Percentiles rank a stretch among this genome's conserved stretches.
Conservation (phyloP, 1,284 basidiomycete species). For the Malassezia sympodialis region DNA sequence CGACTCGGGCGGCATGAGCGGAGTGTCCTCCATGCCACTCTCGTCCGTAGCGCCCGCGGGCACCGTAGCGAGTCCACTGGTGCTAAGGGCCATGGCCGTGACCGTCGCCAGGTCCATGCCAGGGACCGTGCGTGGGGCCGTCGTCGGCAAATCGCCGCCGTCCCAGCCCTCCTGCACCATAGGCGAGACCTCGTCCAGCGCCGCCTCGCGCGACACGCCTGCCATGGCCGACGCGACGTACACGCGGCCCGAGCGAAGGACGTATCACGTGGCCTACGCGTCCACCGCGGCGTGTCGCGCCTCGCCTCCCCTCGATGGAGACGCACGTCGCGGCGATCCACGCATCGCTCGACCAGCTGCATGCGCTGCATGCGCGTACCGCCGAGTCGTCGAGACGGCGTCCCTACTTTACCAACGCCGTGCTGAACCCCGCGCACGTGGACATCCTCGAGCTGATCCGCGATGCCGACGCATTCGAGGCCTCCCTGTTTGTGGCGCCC, state of each 20-base stretch:
- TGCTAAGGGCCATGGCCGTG: constrained; percentile 7
- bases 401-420: constrained; percentile 33
- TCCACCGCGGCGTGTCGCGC: background rate
- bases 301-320: constrained; percentile 24
- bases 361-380: constrained; percentile 14
- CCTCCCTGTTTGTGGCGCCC: constrained; percentile 24
- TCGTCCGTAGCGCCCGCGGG: background rate
- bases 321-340: constrained; percentile 30
- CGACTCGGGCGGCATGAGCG: constrained; percentile 35
- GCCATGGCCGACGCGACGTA: background rate
- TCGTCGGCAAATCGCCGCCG: background rate
- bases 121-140: background rate
- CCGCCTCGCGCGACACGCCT: background rate
- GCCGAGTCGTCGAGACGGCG: constrained; percentile 16
- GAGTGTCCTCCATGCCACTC: constrained; percentile 6
- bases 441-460: constrained; percentile 41
- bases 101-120: constrained; percentile 2
- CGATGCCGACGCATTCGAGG: constrained; percentile 39
- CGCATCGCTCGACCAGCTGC: constrained; percentile 34
- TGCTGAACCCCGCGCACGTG: constrained; percentile 30
- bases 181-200: background rate
- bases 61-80: too few species aligned
- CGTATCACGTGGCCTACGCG: background rate
- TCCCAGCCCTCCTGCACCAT: background rate
- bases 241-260: background rate